Evolutionary conservation across 192 early-diverging fungal species (phyloP), one percentile per base, ranked within the genome.

Genomic region (Mortierella alpina): DNA sequence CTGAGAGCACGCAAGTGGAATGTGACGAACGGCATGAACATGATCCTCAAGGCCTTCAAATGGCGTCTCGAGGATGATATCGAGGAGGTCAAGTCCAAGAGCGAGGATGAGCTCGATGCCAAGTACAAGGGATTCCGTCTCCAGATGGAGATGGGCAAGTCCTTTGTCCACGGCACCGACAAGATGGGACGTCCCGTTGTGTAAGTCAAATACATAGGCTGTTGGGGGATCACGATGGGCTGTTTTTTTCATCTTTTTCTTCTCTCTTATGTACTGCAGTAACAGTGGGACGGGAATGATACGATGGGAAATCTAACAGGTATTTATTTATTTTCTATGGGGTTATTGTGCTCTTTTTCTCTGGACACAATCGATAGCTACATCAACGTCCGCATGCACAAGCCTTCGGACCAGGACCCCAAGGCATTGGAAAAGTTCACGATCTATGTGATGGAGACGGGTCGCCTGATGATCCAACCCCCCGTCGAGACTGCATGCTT

Each of bases 1-100:
- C 77, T 98, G 50, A 88, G 96, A 22, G 96, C 96, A 39, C 89
- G 96, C 66, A 97, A 97, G 75, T 98, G 95, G 95, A 88, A 96
- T 66, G 86, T 94, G 7, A 83, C 88, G 47, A 92, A 91, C 45
- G 93, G 95, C 1, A 77, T 92, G 20, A 83, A 64, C 17, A 96
- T 96, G 96, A 63, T 93, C 11, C 67, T 92, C 20, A 81, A 87
- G 41, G 87, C 90, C 13, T 77, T 97, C 73, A 86, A 88, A 57
- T 98, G 96, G 96, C 83, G 95, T 44, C 59, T 90, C 13, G 88
- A 90, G 58, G 84, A 84, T 62, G 88, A 88, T 53, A 78, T 95
- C 12, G 79, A 83, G 58, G 80, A 84, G 55, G 66, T 94, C 18
- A 69, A 72, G 70, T 22, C 59, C n/a, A 72, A 72, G 20, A 68